Evolutionary conservation across 192 early-diverging fungal species (phyloP).

Genomic region (Backusella tarrabulga): DNA sequence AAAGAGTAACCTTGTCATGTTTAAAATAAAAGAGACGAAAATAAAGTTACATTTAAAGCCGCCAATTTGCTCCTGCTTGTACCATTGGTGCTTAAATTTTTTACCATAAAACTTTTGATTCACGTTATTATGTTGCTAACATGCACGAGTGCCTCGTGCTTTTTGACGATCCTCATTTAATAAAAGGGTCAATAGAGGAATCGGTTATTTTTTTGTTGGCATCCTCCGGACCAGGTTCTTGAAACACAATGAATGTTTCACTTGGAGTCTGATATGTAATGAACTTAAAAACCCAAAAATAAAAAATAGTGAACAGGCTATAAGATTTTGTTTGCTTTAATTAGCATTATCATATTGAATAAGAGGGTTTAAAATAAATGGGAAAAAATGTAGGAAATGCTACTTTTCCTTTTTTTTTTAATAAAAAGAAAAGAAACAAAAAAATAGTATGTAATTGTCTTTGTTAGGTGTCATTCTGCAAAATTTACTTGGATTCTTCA

Average conservation of each 20-base stretch:
- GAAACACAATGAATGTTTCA: background rate
- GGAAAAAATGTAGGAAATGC: background rate
- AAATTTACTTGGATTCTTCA: slow-evolving; percentile 16
- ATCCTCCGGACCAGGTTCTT: background rate
- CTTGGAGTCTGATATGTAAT: background rate
- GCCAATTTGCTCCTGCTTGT: background rate
- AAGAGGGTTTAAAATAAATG: background rate
- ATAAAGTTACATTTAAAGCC: background rate
- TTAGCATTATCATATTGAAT: background rate
- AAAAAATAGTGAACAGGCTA: background rate
- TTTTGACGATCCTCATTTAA: background rate
- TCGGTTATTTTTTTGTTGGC: background rate
- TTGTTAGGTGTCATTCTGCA: background rate
- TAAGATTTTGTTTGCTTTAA: background rate
- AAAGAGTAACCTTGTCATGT: background rate
- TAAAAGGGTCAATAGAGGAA: background rate
- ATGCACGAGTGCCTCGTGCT: background rate
- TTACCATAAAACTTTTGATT: background rate
- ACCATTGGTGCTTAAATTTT: background rate
- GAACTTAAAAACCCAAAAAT: background rate
- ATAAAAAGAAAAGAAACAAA: background rate
- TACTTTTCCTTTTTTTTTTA: background rate
- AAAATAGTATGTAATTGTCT: background rate
- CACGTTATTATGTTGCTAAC: background rate
- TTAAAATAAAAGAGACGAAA: background rate